Percentiles rank a stretch among this genome's conserved stretches.
Evolutionary conservation across 75 land plant species (phyloP).

Genomic region (Selaginella tamariscina): DNA sequence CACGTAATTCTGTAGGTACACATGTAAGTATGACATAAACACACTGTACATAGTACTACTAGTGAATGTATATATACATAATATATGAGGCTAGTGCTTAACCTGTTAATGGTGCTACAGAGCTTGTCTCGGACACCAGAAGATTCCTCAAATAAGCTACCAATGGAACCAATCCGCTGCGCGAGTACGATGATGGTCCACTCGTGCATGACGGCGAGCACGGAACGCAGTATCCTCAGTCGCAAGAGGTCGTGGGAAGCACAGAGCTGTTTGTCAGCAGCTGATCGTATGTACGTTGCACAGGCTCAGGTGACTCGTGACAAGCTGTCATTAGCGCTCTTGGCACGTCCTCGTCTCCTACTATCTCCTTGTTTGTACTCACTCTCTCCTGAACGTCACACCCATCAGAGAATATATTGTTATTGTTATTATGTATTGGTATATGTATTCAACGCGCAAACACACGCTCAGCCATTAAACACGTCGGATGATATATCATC

Average conservation of each 20-base stretch:
- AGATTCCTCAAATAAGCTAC: slow-evolving; percentile 41
- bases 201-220: slow-evolving; percentile 79
- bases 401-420: no score
- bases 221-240: slow-evolving; percentile 75
- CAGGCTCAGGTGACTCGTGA: slow-evolving; percentile 72
- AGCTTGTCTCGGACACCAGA: slow-evolving; percentile 57
- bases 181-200: slow-evolving; percentile 58
- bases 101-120: slow-evolving; percentile 73
- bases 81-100: not conserved
- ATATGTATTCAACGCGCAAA: no score
- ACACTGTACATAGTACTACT: no score
- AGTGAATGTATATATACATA: no score
- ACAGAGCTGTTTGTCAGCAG: slow-evolving; percentile 51
- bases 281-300: slow-evolving; percentile 69
- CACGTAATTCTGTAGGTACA: no score
- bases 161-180: slow-evolving; percentile 47
- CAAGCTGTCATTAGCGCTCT: slow-evolving; percentile 84
- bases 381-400: slow-evolving; percentile 47
- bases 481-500: no score
- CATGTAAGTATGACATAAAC: no score
- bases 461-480: no score
- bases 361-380: slow-evolving; percentile 44
- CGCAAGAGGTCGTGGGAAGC: slow-evolving; percentile 59
- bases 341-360: slow-evolving; percentile 92
- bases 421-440: no score